Percentiles rank a stretch among this genome's conserved stretches.
Conservation (phyloP, 352 stramenopile genomes). For the Phytophthora quininea region DNA sequence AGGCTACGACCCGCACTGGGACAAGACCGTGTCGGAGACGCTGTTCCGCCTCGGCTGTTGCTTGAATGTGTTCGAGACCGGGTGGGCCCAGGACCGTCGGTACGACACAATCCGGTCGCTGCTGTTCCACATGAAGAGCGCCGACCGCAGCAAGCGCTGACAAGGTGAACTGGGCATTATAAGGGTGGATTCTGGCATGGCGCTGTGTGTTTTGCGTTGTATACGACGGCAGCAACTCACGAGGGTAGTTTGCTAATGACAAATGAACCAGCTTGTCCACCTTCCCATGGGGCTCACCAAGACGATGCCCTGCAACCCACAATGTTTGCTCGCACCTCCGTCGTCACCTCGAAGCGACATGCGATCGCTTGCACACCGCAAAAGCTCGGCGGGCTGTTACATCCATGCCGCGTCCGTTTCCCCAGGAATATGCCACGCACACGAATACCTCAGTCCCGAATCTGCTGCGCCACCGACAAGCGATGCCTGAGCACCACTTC, state of each 20-base stretch:
- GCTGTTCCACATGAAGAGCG: constrained; percentile 4
- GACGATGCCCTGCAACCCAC: too few species aligned
- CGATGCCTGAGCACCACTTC: constrained; percentile 49
- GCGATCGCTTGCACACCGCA: not conserved
- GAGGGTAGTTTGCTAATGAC: not conserved
- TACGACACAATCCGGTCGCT: constrained; percentile 2
- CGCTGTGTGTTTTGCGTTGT: not conserved
- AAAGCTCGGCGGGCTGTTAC: not conserved
- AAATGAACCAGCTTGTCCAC: not conserved
- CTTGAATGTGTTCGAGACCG: not conserved
- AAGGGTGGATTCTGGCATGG: not conserved
- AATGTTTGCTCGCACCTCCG: not conserved
- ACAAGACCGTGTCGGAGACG: not conserved
- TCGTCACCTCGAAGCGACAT: constrained; percentile 2
- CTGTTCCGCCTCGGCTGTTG: not conserved
- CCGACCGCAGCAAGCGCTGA: not conserved
- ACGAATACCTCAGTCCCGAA: not conserved
- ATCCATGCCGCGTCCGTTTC: not conserved
- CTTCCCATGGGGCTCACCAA: not conserved
- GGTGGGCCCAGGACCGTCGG: not conserved
- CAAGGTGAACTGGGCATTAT: not conserved
- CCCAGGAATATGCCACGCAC: not conserved
- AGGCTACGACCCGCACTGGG: not conserved
- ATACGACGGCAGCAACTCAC: not conserved
- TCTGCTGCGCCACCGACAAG: not conserved